These are phyloP conservation scores for Trametes pubescens DNA, from an alignment of 1,284 basidiomycete species.

Conservation along the genomic window DNA sequence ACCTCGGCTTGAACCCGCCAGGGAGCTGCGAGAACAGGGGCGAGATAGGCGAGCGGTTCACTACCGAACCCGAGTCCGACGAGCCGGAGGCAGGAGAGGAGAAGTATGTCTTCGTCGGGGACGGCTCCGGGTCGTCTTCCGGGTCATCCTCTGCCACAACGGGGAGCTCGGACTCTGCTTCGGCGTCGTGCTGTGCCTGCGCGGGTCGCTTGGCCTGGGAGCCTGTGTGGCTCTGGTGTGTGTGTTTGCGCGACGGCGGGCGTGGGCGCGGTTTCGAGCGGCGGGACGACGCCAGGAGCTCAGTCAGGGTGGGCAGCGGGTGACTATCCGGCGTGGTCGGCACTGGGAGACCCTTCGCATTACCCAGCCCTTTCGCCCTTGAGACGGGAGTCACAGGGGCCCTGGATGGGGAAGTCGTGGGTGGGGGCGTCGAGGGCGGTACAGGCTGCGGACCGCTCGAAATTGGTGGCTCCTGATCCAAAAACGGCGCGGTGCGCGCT, in stretches of 20 bases:
- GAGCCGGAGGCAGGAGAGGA: slow-evolving; percentile 52
- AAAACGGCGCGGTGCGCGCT: slow-evolving; percentile 26
- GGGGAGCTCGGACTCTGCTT: slow-evolving; percentile 19
- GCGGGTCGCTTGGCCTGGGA: slow-evolving; percentile 7
- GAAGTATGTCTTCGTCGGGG: slow-evolving; percentile 49
- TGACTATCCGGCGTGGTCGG: slow-evolving; percentile 39
- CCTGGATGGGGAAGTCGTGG: slow-evolving; percentile 22
- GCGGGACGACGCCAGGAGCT: slow-evolving; percentile 47
- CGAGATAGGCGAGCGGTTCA: slow-evolving; percentile 46
- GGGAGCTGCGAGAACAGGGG: slow-evolving; percentile 50
- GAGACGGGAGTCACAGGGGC: slow-evolving; percentile 32
- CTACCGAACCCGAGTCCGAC: slow-evolving; percentile 39
- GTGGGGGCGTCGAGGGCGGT: slow-evolving; percentile 40
- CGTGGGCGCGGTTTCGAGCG: slow-evolving; percentile 45
- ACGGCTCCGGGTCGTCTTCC: slow-evolving; percentile 35
- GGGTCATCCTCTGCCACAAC: slow-evolving; percentile 7
- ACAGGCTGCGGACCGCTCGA: slow-evolving; percentile 36
- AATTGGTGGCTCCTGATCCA: slow-evolving; percentile 23
- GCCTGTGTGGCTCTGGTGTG: slow-evolving; percentile 20
- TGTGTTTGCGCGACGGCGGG: slow-evolving; percentile 43
- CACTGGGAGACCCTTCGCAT: slow-evolving; percentile 39
- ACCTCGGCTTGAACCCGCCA: slow-evolving; percentile 48
- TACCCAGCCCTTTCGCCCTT: slow-evolving; percentile 37
- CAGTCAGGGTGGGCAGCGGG: slow-evolving; percentile 43
- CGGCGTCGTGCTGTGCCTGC: slow-evolving; percentile 7